Base-by-base conservation (phyloP, 495 filamentous ascomycete species). In the Penicillium robsamsonii region DNA sequence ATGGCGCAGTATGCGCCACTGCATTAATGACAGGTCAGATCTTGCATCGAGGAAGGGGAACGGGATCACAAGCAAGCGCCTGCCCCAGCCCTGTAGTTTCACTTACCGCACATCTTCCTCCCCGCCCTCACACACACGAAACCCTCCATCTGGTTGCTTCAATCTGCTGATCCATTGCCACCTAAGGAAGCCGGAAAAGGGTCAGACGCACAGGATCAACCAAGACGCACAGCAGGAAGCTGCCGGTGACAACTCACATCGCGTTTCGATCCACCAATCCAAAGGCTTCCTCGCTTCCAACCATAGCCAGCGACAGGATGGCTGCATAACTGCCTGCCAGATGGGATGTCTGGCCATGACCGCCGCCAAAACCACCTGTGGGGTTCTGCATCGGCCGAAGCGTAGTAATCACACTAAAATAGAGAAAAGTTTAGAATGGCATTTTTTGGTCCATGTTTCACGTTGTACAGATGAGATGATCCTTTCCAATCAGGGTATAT, bases 1-100 rank as follows among this genome's bases (percentile, higher is more conserved):
- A 92, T 79, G 22, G 92, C 87, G 74, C 90, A 96, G 68, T 96
- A 98, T 44, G 90, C 91, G 25, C 93, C 94, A 61, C 91, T 91
- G 61, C 37, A 46, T 12, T 31, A 47, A 55, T 45, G 53, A 46
- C 18, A 43, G 25, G 41, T 59, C 45, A 66, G 33, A 59, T 55
- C 51, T 43, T 35, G 57, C 63, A 57, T 52, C n/a, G 15, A 7
- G n/a, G 46, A 25, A 24, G 41, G 35, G 43, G 37, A 35, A 48
- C 15, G 33, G 15, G 35, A 38, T 38, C 17, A 17, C 35, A 15
- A 38, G 15, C 35, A 17, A 37, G 33, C 33, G 13, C 33, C 13
- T 15, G 15, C 35, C 4, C n/a, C 17, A 7, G 27, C 13, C 38
- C 18, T n/a, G 48, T 42, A 41, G 46, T 35, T 27, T 38, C 20